phyloP scores from a whole-genome alignment of 331 rosid species.

The Malus hybrid region DNA sequence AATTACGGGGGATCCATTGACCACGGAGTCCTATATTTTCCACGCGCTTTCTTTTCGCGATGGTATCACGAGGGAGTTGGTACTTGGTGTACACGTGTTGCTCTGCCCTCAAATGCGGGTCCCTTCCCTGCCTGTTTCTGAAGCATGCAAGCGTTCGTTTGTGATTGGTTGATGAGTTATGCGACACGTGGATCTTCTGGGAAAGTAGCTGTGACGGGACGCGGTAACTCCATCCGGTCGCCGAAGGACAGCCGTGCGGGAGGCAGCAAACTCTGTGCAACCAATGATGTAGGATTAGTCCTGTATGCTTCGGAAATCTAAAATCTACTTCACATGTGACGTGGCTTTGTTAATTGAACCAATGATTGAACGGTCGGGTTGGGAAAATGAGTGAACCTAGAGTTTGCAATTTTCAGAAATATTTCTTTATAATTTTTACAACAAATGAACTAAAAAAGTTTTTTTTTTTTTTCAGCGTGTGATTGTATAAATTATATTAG shows the following conservation, averaged over 20 bases:
- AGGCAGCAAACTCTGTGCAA: background rate
- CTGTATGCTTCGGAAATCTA: background rate
- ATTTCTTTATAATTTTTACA: too few species aligned
- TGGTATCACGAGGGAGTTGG: constrained; percentile 14
- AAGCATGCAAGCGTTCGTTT: background rate
- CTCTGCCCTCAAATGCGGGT: background rate
- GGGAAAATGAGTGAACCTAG: background rate
- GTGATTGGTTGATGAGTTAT: background rate
- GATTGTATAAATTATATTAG: too few species aligned
- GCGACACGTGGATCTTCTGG: background rate
- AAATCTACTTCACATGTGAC: background rate
- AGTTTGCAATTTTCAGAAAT: background rate
- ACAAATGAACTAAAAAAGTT: too few species aligned
- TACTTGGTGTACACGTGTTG: background rate
- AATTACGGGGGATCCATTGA: constrained; percentile 23
- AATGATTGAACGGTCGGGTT: background rate
- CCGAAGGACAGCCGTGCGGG: background rate
- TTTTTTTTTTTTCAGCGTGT: too few species aligned
- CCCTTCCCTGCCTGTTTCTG: constrained; percentile 9
- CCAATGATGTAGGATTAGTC: background rate
- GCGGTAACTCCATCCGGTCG: background rate
- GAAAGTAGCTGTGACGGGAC: background rate
- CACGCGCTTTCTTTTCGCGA: constrained; percentile 18
- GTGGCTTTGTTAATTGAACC: background rate
- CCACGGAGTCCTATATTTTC: constrained; percentile 1